Conservation (phyloP, 108 stramenopile genomes). For the Fragilaria radians region DNA sequence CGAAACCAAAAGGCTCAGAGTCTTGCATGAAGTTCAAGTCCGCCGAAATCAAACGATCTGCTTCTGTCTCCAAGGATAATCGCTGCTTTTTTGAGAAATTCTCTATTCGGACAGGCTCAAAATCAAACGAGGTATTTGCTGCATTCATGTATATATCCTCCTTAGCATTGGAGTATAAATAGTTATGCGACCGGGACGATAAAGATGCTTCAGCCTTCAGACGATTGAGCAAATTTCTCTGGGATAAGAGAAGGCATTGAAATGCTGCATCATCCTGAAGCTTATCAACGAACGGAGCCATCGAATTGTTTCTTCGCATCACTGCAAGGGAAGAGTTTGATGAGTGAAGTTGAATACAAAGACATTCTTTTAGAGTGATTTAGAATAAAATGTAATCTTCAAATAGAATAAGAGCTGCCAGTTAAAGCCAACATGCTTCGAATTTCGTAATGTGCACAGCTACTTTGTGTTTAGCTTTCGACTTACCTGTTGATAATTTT, state of each 20-base stretch:
- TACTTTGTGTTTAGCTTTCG: too few species aligned
- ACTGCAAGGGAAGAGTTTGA: too few species aligned
- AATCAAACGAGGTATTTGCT: not conserved
- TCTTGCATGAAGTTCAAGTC: too few species aligned
- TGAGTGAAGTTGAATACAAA: too few species aligned
- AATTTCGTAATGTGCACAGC: too few species aligned
- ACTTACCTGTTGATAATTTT: too few species aligned
- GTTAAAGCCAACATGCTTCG: too few species aligned
- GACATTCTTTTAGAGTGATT: too few species aligned
- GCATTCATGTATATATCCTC: not conserved
- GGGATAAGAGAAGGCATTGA: constrained; percentile 20
- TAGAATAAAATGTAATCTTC: too few species aligned
- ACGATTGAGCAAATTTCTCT: constrained; percentile 20
- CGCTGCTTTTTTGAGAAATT: not conserved
- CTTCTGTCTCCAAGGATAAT: not conserved
- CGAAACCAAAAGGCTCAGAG: too few species aligned
- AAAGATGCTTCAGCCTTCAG: constrained; percentile 9
- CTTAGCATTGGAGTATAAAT: not conserved
- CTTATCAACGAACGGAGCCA: not conserved
- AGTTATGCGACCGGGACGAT: not conserved
- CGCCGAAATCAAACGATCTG: not conserved
- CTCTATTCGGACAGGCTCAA: not conserved
- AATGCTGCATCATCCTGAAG: constrained; percentile 9
- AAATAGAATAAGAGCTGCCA: too few species aligned
- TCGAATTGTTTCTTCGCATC: too few species aligned